phyloP scores from a whole-genome alignment of 2,329 filamentous ascomycete genomes.

The Blumeria hordei region DNA sequence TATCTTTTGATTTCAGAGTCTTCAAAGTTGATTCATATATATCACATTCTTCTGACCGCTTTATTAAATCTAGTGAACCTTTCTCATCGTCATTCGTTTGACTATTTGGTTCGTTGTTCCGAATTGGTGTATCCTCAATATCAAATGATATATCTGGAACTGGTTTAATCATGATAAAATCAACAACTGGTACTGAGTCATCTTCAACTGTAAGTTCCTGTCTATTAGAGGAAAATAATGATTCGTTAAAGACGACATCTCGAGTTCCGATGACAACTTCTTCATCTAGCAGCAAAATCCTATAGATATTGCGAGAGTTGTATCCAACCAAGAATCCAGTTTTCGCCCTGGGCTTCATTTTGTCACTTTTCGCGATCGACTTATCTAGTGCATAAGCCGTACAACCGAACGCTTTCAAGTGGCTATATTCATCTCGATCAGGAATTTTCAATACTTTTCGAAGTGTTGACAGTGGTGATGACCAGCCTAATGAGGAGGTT shows the following conservation, averaged over 20 bases:
- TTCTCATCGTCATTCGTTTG: not conserved
- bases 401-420: not conserved
- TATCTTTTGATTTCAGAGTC: not conserved
- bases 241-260: not conserved
- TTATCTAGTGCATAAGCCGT: not conserved
- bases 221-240: not conserved
- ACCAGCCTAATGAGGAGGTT: not conserved
- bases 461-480: not conserved
- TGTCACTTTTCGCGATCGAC: not conserved
- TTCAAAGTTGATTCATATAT: not conserved
- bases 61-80: not conserved
- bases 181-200: too few relatives aligned
- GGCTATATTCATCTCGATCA: not conserved
- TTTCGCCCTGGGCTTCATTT: not conserved
- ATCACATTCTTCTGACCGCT: not conserved
- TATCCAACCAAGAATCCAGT: not conserved
- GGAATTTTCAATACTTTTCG: not conserved
- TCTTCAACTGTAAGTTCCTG: not conserved
- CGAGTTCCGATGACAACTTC: not conserved
- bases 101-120: not conserved
- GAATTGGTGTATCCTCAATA: not conserved
- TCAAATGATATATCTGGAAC: too few relatives aligned
- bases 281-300: not conserved
- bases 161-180: too few relatives aligned
- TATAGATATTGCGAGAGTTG: not conserved